Evolutionary conservation across 768 basidiomycete genomes (phyloP), one percentile per base, ranked within the genome.

Genomic region (Melanogaster broomeanus): DNA sequence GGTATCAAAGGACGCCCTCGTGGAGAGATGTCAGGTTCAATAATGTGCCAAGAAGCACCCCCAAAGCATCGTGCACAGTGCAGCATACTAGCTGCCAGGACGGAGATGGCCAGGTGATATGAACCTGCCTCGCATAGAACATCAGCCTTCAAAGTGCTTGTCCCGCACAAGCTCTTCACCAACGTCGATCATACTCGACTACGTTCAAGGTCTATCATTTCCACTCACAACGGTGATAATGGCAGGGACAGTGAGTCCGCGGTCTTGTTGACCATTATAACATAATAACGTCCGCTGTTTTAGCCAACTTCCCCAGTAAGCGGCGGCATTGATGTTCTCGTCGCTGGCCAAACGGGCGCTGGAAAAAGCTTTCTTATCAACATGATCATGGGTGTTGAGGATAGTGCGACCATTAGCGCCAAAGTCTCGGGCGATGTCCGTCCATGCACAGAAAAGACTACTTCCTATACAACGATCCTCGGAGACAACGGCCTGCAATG

Each of bases 301-400:
- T 48, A 63, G 64, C 27, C 38, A 25, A 37, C 35, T 19, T 15
- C 27, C 11, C 5, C 24, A 28, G 27, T 21, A 13, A 46, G 9
- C 15, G 10, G 21, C 24, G 47, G 53, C 44, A 45, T 52, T 42
- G 56, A 64, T 15, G 48, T 64, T 39, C 31, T 64, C 15, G 56
- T 65, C 16, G 64, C 55, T 27, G 63, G 63, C 22, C 59, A 59
- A 40, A 65, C 63, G 33, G 63, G 63, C 2, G 54, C 61, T 33
- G 63, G 63, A 5, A 65, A 65, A 41, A 65, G 64, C 42, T 35
- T 65, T 1, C 42, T 65, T 21, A 51, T 61, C 45, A 65, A 65
- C 24, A 66, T 65, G 64, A 41, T 65, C 52, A 55, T 38, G 30
- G 48, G 45, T 10, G 8, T 35, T 18, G n/a, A 1, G 33, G 64